Base-by-base conservation (phyloP, 2,329 filamentous ascomycete genomes). In the Alternaria sp. region DNA sequence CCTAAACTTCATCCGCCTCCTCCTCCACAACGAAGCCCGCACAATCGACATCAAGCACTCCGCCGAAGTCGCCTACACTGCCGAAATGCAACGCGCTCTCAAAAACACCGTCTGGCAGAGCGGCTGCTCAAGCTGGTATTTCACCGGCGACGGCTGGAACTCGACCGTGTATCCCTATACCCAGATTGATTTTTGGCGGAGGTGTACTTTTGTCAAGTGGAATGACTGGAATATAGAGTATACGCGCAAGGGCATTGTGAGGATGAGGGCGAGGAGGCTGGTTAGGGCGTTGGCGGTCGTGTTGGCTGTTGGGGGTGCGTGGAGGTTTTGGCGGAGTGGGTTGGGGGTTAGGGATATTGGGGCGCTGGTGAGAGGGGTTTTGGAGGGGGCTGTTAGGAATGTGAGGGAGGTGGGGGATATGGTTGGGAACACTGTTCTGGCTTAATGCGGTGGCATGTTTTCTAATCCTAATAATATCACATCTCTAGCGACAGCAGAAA, bases 21-120 rank as follows among this genome's bases (percentile, higher is more conserved):
- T 89, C 17, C 94, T 65, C 93, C 97, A 83, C 96, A 94, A 95
- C 91, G 91, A 71, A 92, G 96, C 63, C 94, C 96, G 76, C 90
- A 96, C 77, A 96, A 94, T 85, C 91, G 97, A 82, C 91, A 92
- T 72, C 83, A 87, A 72, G 89, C 93, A 79, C 97, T 97, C 79
- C 85, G 97, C 61, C 82, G 86, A 71, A 87, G 89, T 67, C 95
- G 96, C 82, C 62, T 80, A 66, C 75, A 84, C 73, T 6, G 66
- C 70, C 4, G 81, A 85, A 53, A 77, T 87, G 5, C 78, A 82
- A 26, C 64, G 73, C 64, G 70, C 72, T 7, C 66, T 77, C 40
- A 74, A 78, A 51, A 84, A 90, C 51, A 84, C 86, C 36, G 91
- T 88, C 1, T 88, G 83, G 63, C 60, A 54, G 46, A 82, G 75